phyloP scores from a whole-genome alignment of 495 filamentous ascomycete genomes.

The Cenococcum geophilum region DNA sequence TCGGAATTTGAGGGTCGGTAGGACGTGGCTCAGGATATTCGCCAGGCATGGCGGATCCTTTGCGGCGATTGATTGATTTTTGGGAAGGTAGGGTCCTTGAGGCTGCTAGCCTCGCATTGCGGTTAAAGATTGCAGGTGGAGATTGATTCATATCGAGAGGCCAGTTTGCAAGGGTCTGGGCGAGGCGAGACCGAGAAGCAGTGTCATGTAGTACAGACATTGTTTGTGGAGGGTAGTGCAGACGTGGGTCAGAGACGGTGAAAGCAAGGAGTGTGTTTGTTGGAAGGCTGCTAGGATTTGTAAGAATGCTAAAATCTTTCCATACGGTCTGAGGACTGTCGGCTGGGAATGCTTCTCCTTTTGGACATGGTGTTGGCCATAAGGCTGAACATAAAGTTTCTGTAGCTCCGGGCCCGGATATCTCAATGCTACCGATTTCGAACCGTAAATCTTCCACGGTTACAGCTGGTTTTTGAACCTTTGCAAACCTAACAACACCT shows the following conservation, averaged over 20 bases:
- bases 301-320: constrained; percentile 56
- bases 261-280: constrained; percentile 66
- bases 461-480: constrained; percentile 63
- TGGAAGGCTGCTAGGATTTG: constrained; percentile 72
- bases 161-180: constrained; percentile 60
- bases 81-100: constrained; percentile 68
- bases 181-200: constrained; percentile 46
- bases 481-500: constrained; percentile 61
- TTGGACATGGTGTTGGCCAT: constrained; percentile 45
- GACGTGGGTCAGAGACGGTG: constrained; percentile 68
- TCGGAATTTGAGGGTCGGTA: constrained; percentile 76
- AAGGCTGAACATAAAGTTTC: constrained; percentile 72
- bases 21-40: constrained; percentile 50
- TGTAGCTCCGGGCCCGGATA: constrained; percentile 76
- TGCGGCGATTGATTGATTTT: constrained; percentile 80
- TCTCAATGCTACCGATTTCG: constrained; percentile 89
- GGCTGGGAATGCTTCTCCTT: constrained; percentile 28
- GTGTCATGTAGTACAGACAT: constrained; percentile 39
- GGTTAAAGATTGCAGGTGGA: constrained; percentile 60
- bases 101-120: constrained; percentile 54
- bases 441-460: constrained; percentile 86
- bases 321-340: constrained; percentile 54
- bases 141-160: constrained; percentile 54
- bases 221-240: constrained; percentile 60
- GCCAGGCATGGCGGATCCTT: constrained; percentile 60